These are phyloP conservation scores for Suillus sp. DNA, from an alignment of 768 basidiomycete species.

Conservation along the genomic window DNA sequence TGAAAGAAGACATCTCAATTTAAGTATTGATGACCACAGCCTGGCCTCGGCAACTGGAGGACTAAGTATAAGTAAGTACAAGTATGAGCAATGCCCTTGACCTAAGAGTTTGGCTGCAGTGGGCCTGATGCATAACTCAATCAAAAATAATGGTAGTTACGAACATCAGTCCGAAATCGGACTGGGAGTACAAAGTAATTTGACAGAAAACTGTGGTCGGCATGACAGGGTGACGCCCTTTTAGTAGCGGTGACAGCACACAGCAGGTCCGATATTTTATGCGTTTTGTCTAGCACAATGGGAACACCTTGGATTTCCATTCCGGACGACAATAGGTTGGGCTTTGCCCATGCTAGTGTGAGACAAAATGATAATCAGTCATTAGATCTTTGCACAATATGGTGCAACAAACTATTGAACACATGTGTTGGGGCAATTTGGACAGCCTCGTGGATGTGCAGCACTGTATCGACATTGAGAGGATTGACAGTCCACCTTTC, in stretches of 20 bases:
- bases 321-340: constrained; percentile 22
- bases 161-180: constrained; percentile 63
- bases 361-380: constrained; percentile 20
- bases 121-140: constrained; percentile 3
- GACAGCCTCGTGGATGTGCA: constrained; percentile 37
- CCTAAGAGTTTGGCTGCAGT: background rate
- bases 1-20: constrained; percentile 1
- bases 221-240: constrained; percentile 7
- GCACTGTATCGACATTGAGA: constrained; percentile 46
- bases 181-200: constrained; percentile 73
- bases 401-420: constrained; percentile 38
- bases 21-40: background rate
- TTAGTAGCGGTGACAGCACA: background rate
- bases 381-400: background rate
- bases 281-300: constrained; percentile 23
- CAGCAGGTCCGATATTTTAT: constrained; percentile 6
- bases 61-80: constrained; percentile 1
- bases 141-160: background rate
- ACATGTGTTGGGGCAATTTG: constrained; percentile 42
- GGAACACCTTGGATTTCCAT: constrained; percentile 22
- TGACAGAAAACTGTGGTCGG: constrained; percentile 24
- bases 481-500: constrained; percentile 46
- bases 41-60: background rate
- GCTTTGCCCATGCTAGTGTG: constrained; percentile 27
- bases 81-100: background rate